phyloP scores from a whole-genome alignment of 495 filamentous ascomycete genomes.

The Penicillium verhagenii region DNA sequence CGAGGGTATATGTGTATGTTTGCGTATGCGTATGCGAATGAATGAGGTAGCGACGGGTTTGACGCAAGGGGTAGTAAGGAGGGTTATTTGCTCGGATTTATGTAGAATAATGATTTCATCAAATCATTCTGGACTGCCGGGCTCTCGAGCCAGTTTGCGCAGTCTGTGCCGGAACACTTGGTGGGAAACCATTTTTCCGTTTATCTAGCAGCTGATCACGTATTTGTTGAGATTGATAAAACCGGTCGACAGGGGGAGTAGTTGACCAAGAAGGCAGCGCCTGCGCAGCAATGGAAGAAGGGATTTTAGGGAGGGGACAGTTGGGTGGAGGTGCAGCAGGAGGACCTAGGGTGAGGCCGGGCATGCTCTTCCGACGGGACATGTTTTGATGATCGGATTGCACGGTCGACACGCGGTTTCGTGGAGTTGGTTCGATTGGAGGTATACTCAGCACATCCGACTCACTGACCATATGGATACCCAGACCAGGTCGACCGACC shows the following conservation, averaged over 20 bases:
- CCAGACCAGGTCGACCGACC: conserved; percentile 15
- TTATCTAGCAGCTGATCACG: conserved; percentile 17
- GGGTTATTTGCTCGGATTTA: too few species aligned
- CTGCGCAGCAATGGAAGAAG: conserved; percentile 27
- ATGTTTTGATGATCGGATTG: conserved; percentile 15
- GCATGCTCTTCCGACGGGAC: conserved; percentile 54
- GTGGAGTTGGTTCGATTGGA: conserved; percentile 9
- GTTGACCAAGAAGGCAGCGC: conserved; percentile 4
- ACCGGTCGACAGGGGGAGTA: conserved; percentile 9
- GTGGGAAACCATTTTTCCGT: conserved; percentile 8
- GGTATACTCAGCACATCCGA: not conserved
- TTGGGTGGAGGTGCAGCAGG: conserved; percentile 63
- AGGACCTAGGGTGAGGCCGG: conserved; percentile 56
- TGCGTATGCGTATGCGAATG: too few species aligned
- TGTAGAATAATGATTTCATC: conserved; percentile 5
- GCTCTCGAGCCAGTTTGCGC: conserved; percentile 3
- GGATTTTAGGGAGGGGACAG: conserved; percentile 62
- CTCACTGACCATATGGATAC: conserved; percentile 13
- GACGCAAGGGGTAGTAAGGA: not conserved
- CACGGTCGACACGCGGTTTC: conserved; percentile 6
- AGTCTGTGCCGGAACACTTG: not conserved
- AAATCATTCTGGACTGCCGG: conserved; percentile 18
- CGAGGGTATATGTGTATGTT: conserved; percentile 4
- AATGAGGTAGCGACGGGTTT: not conserved
- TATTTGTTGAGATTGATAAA: conserved; percentile 20